Evolutionary conservation across 148 eudicot genomes (phyloP).

Genomic region (Rheum nobile): DNA sequence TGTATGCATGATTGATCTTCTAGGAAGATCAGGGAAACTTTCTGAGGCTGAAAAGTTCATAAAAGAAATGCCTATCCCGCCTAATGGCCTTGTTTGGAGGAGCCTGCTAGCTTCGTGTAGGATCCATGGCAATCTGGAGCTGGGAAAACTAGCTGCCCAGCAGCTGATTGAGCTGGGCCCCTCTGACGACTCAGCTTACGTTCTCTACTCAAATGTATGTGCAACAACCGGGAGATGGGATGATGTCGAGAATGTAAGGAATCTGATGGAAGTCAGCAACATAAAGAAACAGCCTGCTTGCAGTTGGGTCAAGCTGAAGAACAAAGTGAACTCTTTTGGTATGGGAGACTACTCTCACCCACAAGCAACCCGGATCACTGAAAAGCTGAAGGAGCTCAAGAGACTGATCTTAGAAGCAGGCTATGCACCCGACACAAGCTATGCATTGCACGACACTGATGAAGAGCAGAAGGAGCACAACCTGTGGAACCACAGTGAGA

Average conservation of each 20-base stretch:
- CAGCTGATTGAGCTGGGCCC: slow-evolving; percentile 49
- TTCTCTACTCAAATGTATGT: slow-evolving; percentile 69
- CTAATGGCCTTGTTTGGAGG: slow-evolving; percentile 62
- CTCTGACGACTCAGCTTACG: slow-evolving; percentile 73
- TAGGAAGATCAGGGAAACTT: slow-evolving; percentile 64
- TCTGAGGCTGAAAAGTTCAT: slow-evolving; percentile 55
- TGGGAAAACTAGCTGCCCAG: slow-evolving; percentile 51
- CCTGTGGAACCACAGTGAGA: slow-evolving; percentile 66
- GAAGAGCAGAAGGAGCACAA: slow-evolving; percentile 69
- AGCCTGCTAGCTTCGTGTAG: slow-evolving; percentile 58
- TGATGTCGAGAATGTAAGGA: slow-evolving; percentile 44
- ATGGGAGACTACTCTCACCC: slow-evolving; percentile 44
- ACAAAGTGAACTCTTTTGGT: slow-evolving; percentile 41
- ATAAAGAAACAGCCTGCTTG: slow-evolving; percentile 62
- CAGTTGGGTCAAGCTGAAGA: slow-evolving; percentile 57
- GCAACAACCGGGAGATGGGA: slow-evolving; percentile 68
- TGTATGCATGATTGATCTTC: slow-evolving; percentile 66
- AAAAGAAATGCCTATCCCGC: slow-evolving; percentile 54
- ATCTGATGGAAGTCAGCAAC: slow-evolving; percentile 39
- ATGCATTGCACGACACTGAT: slow-evolving; percentile 64
- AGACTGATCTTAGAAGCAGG: slow-evolving; percentile 48
- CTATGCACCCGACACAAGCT: slow-evolving; percentile 50
- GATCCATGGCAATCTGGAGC: slow-evolving; percentile 50
- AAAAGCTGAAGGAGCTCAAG: slow-evolving; percentile 41
- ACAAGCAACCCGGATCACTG: slow-evolving; percentile 18